Percentiles rank a stretch among this genome's conserved stretches.
Evolutionary conservation across 768 basidiomycete genomes (phyloP).

Genomic region (Leucogyrophana mollusca): DNA sequence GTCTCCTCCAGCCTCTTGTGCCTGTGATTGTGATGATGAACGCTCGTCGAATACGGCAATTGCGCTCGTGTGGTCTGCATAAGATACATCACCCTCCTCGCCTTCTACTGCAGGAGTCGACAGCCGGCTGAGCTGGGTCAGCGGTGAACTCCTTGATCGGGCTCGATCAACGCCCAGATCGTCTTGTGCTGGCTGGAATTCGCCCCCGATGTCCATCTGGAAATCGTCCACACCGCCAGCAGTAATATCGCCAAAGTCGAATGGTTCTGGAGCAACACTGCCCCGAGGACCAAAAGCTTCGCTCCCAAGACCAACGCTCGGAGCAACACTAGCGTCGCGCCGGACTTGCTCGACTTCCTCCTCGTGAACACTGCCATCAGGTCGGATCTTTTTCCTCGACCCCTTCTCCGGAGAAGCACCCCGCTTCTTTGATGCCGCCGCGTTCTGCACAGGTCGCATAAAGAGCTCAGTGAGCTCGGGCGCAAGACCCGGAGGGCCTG

Average conservation of each 20-base stretch:
- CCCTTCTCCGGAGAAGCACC: constrained; percentile 55
- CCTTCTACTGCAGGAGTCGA: constrained; percentile 68
- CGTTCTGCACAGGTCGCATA: constrained; percentile 65
- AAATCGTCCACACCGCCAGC: constrained; percentile 60
- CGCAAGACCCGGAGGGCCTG: constrained; percentile 80
- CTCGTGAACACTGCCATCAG: constrained; percentile 46
- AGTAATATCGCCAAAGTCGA: constrained; percentile 63
- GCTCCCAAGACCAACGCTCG: constrained; percentile 56
- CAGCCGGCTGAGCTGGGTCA: constrained; percentile 57
- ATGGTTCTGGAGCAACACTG: constrained; percentile 55
- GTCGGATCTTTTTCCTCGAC: constrained; percentile 56
- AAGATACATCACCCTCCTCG: constrained; percentile 62
- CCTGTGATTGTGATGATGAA: constrained; percentile 48
- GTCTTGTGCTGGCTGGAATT: constrained; percentile 35
- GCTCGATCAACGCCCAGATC: constrained; percentile 34
- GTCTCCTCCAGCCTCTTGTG: constrained; percentile 41
- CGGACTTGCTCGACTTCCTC: constrained; percentile 73
- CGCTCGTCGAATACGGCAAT: constrained; percentile 80
- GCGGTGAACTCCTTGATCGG: constrained; percentile 46
- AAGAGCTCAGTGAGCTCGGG: constrained; percentile 85
- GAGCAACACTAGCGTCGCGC: constrained; percentile 63
- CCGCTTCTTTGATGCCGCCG: constrained; percentile 55
- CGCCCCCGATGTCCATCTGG: constrained; percentile 62
- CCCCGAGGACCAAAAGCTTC: constrained; percentile 51
- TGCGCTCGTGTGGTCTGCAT: constrained; percentile 70